Conservation (phyloP, 2,329 filamentous ascomycete genomes). For the Onygenales sp. region DNA sequence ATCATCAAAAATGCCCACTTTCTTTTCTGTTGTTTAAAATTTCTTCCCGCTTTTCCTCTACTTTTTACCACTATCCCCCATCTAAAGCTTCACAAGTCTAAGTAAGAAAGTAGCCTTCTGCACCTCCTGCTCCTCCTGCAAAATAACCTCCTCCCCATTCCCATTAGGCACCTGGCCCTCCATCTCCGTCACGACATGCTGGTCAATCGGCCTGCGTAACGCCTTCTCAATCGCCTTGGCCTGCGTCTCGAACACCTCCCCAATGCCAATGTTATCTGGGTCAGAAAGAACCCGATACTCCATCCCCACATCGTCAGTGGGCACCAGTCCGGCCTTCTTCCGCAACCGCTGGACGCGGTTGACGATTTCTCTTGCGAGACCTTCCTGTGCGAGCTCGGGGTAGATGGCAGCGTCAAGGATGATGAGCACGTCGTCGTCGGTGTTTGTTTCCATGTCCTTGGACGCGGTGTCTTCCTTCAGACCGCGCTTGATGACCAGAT, state of each 20-base stretch:
- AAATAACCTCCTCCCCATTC: constrained; percentile 54
- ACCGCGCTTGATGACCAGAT: constrained; percentile 72
- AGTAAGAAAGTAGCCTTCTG: constrained; percentile 73
- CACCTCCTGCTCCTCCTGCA: constrained; percentile 76
- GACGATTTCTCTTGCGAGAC: constrained; percentile 83
- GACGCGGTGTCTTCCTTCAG: constrained; percentile 63
- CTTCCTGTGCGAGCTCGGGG: constrained; percentile 78
- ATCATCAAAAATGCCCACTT: background rate
- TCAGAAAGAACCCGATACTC: constrained; percentile 76
- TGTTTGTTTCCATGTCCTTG: constrained; percentile 73
- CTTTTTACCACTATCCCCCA: constrained; percentile 18
- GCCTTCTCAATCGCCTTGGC: constrained; percentile 63
- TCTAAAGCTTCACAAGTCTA: constrained; percentile 60
- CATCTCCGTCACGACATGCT: constrained; percentile 51
- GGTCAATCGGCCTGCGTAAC: constrained; percentile 65
- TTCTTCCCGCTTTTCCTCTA: background rate
- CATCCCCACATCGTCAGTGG: constrained; percentile 94
- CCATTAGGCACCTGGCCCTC: constrained; percentile 48
- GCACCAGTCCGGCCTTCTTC: constrained; percentile 84
- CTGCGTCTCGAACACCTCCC: constrained; percentile 60
- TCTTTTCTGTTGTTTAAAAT: background rate
- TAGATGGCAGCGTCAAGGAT: constrained; percentile 79
- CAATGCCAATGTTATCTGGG: constrained; percentile 65
- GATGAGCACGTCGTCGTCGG: constrained; percentile 79
- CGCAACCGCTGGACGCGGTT: constrained; percentile 84